phyloP scores from a whole-genome alignment of 352 stramenopile genomes.

The Globisporangium heterothallicum region DNA sequence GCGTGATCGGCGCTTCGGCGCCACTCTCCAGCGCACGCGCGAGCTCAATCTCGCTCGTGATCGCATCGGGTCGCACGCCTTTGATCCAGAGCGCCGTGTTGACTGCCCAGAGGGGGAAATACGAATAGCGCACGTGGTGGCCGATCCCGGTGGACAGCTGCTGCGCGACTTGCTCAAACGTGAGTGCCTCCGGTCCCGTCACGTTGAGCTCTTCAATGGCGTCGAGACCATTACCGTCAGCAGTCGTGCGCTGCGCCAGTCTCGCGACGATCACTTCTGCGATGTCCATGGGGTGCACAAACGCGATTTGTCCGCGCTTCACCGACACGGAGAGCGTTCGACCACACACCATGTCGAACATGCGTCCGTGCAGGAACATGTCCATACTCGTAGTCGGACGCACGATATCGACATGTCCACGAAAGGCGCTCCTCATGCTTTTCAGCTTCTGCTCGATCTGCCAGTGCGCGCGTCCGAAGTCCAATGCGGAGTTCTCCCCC shows the following conservation, averaged over 20 bases:
- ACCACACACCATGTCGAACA: conserved; percentile 55
- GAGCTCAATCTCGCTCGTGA: conserved; percentile 48
- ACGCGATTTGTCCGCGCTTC: conserved; percentile 47
- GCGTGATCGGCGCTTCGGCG: conserved; percentile 27
- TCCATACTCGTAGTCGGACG: conserved; percentile 54
- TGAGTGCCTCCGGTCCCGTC: conserved; percentile 54
- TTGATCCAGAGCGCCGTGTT: conserved; percentile 69
- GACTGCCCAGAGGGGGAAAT: conserved; percentile 72
- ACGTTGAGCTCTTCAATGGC: conserved; percentile 22
- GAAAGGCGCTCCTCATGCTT: conserved; percentile 7
- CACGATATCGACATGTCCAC: conserved; percentile 24
- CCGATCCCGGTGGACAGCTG: conserved; percentile 36
- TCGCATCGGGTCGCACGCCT: conserved; percentile 51
- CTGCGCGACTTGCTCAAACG: conserved; percentile 40
- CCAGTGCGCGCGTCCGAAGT: conserved; percentile 35
- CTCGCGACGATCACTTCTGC: conserved; percentile 36
- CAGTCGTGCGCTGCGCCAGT: neutral
- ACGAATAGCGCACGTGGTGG: conserved; percentile 44
- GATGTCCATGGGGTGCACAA: conserved; percentile 57
- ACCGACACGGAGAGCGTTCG: conserved; percentile 62
- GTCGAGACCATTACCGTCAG: neutral
- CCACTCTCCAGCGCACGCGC: conserved; percentile 40
- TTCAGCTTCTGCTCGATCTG: conserved; percentile 38
- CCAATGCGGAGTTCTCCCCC: conserved; percentile 21
- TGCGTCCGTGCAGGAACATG: conserved; percentile 36